Evolutionary conservation across 2,329 filamentous ascomycete species (phyloP), one percentile per base, ranked within the genome.

Genomic region (Chaetomium olivaceum): DNA sequence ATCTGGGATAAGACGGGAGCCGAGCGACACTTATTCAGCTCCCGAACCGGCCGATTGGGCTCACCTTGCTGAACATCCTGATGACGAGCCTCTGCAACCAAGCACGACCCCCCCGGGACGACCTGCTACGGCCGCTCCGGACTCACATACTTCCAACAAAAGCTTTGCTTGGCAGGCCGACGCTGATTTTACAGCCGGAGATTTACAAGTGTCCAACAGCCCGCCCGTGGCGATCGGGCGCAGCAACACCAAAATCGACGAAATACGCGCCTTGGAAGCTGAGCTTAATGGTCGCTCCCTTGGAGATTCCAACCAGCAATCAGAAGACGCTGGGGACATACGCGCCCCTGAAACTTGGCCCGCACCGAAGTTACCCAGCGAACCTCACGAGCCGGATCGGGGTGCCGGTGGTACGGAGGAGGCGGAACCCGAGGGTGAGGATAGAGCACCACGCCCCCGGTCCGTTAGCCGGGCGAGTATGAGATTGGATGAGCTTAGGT

Each of bases 141-240:
- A 54, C 16, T 39, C 66, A 11, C 64, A 58, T 14, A 74, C 73
- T n/a, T 83, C 84, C 0, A 80, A 82, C 60, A 85, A 83, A 73
- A 83, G 80, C 69, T 84, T 81, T 64, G 81, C 80, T 8, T 87
- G 84, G 85, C 77, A 86, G 63, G 74, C 85, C 7, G 85, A 87
- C 39, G 80, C 81, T 5, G 85, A 87, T 62, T 86, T 87, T 68
- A 87, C 85, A 0, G 84, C 81, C 12, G 79, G 80, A 51, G 84
- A 87, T 65, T 66, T 87, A 48, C 83, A 86, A 64, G 72, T 84
- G 39, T 87, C 85, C 0, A 78, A 83, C 68, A 87, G 84, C 67
- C 85, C 85, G n/a, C 81, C 82, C 36, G 79, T 87, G 60, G 77
- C 74, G 31, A 74, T 80, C 25, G 74, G 70, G 54, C 75, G 75